Percentiles rank a stretch among this genome's conserved stretches.
These are phyloP conservation scores for Diaporthe citri DNA, from an alignment of 2,329 filamentous ascomycete species.

Conservation along the genomic window DNA sequence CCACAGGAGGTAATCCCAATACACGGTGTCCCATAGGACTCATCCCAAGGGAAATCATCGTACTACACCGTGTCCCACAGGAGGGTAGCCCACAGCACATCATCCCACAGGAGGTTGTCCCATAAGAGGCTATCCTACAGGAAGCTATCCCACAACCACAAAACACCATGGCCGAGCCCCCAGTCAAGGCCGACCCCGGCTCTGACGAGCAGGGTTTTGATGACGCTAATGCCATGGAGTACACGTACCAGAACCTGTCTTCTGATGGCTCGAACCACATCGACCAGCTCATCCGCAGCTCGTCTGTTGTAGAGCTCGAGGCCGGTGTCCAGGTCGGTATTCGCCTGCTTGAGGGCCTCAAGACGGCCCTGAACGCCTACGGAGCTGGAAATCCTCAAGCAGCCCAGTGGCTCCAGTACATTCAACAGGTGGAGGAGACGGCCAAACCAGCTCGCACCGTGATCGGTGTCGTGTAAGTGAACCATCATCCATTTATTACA, in stretches of 20 bases:
- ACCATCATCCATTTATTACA: no score
- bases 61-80: background rate
- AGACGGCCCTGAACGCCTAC: conserved; percentile 39
- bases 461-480: conserved; percentile 64
- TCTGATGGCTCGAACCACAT: no score
- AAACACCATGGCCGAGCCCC: background rate
- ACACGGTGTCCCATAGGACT: no score
- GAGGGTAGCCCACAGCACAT: background rate
- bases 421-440: conserved; percentile 55
- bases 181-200: background rate
- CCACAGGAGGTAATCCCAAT: no score
- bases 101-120: background rate
- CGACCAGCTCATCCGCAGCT: conserved; percentile 41
- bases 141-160: background rate
- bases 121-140: background rate
- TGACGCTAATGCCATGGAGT: no score
- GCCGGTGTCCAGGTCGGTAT: conserved; percentile 42
- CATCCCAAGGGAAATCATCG: background rate
- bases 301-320: conserved; percentile 44
- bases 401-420: conserved; percentile 45
- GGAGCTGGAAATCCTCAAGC: conserved; percentile 41
- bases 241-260: no score
- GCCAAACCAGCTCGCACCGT: conserved; percentile 55
- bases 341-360: conserved; percentile 43
- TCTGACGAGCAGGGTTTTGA: no score